Conservation (phyloP, 2,329 filamentous ascomycete genomes). For the Xylaria multiplex region DNA sequence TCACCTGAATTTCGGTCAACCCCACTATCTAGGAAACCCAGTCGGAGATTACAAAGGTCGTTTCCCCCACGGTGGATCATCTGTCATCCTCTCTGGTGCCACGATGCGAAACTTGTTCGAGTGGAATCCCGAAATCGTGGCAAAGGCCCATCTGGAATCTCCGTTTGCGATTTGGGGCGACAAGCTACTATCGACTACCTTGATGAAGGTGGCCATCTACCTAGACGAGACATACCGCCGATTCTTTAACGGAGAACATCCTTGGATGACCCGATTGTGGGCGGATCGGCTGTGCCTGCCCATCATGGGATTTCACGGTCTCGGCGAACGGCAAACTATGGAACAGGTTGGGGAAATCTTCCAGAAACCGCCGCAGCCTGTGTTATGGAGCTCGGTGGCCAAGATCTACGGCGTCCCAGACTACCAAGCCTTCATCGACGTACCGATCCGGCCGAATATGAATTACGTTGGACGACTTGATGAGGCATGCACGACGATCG, state of each 20-base stretch:
- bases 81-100: constrained; percentile 61
- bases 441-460: constrained; percentile 52
- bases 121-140: constrained; percentile 54
- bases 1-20: constrained; percentile 58
- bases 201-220: constrained; percentile 64
- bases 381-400: constrained; percentile 64
- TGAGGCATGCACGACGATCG: constrained; percentile 54
- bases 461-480: constrained; percentile 64
- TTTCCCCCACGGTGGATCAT: constrained; percentile 68
- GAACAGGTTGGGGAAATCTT: constrained; percentile 56
- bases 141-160: constrained; percentile 58
- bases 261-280: constrained; percentile 59
- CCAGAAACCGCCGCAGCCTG: constrained; percentile 51
- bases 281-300: constrained; percentile 63
- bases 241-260: constrained; percentile 66
- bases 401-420: constrained; percentile 57
- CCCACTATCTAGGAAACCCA: constrained; percentile 65
- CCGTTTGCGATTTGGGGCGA: constrained; percentile 65
- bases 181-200: constrained; percentile 62
- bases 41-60: constrained; percentile 65
- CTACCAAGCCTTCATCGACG: constrained; percentile 51
- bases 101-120: constrained; percentile 60
- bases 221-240: constrained; percentile 64
- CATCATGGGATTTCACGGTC: constrained; percentile 64
- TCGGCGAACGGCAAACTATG: constrained; percentile 59